Base-by-base conservation (phyloP, 306 rosid species). In the Cajanus cajan region DNA sequence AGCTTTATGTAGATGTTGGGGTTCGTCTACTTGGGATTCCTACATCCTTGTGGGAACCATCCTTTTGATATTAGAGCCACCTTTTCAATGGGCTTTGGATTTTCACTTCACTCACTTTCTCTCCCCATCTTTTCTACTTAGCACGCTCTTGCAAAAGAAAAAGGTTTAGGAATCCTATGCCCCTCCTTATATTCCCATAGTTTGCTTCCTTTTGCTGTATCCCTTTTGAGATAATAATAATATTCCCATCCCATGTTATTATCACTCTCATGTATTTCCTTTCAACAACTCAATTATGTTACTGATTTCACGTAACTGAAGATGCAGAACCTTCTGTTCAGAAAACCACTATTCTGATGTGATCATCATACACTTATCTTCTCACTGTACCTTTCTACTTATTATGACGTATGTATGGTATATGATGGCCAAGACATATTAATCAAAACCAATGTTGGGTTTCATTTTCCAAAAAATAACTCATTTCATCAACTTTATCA, bases 121-220 rank as follows among this genome's bases (percentile, higher is more conserved):
- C 87, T 85, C 80, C 82, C 71, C 71, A 73, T 88, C 92, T 88
- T 90, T 86, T 86, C 80, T 57, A 82, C 84, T 83, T 80, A 77
- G 75, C 95, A 89, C 88, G 91, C 94, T 87, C 88, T 85, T 78
- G 79, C 62, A 66, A 85, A 88, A 92, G 87, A 78, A 78, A 85
- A 79, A 85, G 82, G 71, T 81, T 88, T 52, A 85, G 92, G 98
- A 92, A 94, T 94, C 98, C 98, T 88, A 94, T 94, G 98, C 91
- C 88, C 80, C 86, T 77, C 89, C 92, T 82, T 79, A 81, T 85
- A 86, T 86, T 88, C 97, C 89, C 89, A 77, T 85, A 82, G 76
- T 85, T 80, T 85, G 87, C 78, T 79, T 82, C 91, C 63, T 89
- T 87, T 85, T 89, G 65, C 83, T 84, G 73, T 92, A 82, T 73